phyloP scores from a whole-genome alignment of 805 yeast species.

The Zygotorulaspora chibaensis region DNA sequence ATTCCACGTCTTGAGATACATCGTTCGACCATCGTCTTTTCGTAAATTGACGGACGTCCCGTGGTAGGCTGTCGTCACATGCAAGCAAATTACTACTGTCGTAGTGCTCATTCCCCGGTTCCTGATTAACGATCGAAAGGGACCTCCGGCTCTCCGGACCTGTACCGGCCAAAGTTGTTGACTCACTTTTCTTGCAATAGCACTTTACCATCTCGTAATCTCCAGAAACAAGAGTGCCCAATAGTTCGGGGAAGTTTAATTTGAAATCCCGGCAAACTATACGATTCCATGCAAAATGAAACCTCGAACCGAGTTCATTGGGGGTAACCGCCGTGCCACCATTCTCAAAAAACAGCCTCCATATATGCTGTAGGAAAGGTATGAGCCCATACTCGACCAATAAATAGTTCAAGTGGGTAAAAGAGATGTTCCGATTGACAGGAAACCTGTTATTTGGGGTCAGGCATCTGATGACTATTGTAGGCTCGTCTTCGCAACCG shows the following conservation, averaged over 20 bases:
- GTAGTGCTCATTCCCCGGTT: background rate
- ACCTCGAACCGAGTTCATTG: slow-evolving; percentile 1
- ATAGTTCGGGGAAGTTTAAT: slow-evolving; percentile 27
- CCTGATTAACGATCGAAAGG: background rate
- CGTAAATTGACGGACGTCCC: background rate
- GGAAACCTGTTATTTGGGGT: slow-evolving; percentile 31
- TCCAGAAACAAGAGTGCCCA: slow-evolving; percentile 23
- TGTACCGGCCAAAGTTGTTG: background rate
- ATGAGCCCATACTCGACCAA: slow-evolving; percentile 20
- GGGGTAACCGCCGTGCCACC: background rate
- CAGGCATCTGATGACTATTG: slow-evolving; percentile 26
- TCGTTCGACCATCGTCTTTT: slow-evolving; percentile 7
- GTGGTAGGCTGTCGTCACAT: slow-evolving; percentile 11
- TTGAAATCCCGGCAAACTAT: slow-evolving; percentile 28
- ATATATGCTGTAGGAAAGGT: slow-evolving; percentile 21
- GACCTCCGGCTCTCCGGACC: background rate
- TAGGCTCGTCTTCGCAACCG: slow-evolving; percentile 19
- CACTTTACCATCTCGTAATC: slow-evolving; percentile 24
- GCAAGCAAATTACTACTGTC: slow-evolving; percentile 12
- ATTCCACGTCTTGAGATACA: background rate
- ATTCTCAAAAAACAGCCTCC: slow-evolving; percentile 17
- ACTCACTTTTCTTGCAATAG: slow-evolving; percentile 6
- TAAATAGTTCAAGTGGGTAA: slow-evolving; percentile 22
- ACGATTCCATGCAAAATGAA: slow-evolving; percentile 30
- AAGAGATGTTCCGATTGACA: slow-evolving; percentile 24